Evolutionary conservation across 495 filamentous ascomycete species (phyloP).

Genomic region (Staphylotrichum longicolle): DNA sequence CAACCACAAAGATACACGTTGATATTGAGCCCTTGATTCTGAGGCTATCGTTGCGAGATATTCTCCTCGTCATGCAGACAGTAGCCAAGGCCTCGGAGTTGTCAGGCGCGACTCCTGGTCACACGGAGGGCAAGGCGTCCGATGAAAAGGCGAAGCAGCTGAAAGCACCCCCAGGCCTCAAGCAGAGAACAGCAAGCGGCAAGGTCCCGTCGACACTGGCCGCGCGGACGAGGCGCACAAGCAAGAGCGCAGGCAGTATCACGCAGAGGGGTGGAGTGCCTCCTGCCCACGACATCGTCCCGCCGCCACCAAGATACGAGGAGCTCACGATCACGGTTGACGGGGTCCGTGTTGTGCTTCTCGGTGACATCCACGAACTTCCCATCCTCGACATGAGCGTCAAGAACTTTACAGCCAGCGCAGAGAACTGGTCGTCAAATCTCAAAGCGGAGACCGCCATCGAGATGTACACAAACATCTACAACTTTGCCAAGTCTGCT

Average conservation of each 20-base stretch:
- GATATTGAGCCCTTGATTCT: constrained; percentile 93
- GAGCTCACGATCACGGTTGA: constrained; percentile 80
- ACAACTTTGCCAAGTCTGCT: constrained; percentile 97
- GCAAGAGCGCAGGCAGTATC: constrained; percentile 23
- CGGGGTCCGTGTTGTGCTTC: constrained; percentile 88
- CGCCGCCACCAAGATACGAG: constrained; percentile 55
- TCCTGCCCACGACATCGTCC: constrained; percentile 37
- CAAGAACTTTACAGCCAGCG: constrained; percentile 78
- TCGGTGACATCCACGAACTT: constrained; percentile 92
- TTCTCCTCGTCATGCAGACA: constrained; percentile 89
- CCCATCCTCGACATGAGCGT: constrained; percentile 93
- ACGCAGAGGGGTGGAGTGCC: constrained; percentile 16
- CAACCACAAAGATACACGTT: constrained; percentile 74
- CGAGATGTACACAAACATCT: constrained; percentile 92
- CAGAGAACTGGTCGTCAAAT: constrained; percentile 85
- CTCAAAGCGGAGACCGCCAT: constrained; percentile 84
- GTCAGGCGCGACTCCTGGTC: constrained; percentile 56
- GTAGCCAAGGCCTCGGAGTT: constrained; percentile 89
- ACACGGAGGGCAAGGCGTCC: constrained; percentile 35
- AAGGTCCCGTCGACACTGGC: constrained; percentile 60
- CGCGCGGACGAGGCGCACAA: constrained; percentile 32
- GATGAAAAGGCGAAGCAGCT: constrained; percentile 64
- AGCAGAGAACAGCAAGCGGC: constrained; percentile 63
- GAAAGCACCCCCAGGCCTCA: constrained; percentile 50
- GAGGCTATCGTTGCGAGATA: constrained; percentile 87